Base-by-base conservation (phyloP, 441 rosid species). In the Erysimum pusillum region DNA sequence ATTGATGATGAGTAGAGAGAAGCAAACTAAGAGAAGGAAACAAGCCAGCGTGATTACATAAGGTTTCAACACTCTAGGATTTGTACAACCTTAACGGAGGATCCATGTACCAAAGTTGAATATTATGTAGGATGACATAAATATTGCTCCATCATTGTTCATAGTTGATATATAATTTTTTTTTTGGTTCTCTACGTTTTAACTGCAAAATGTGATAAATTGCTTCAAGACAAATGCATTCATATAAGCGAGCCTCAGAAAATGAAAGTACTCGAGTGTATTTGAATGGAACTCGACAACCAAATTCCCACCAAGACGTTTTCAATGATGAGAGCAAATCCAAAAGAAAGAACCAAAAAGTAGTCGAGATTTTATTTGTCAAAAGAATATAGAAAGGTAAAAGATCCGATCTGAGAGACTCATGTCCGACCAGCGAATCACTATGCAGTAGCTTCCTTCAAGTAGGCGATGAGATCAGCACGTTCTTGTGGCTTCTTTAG, bases 401-500 rank as follows among this genome's bases (percentile, higher is more conserved):
- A 61, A 48, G 9, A 3, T 20, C 38, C n/a, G 2, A 53, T 38
- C 49, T 0, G 52, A n/a, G 51, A 25, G 53, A 68, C 49, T 22
- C 48, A 42, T 22, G 38, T 22, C 38, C 63, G 42, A 69, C 9
- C 52, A 41, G 39, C 3, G 14, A 15, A 7, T 57, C 64, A 69
- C 64, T 46, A 45, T 0, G 88, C 88, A 34, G 91, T 84, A 17
- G 87, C 68, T 76, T 80, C 82, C 80, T 88, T 88, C 78, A 88
- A 77, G 73, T 84, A 86, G 1, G 91, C 88, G 0, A 88, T 88
- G 60, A 86, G 91, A 59, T 88, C 86, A 0, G 85, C 87, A 28
- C 88, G 88, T 0, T 88, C 90, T 70, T 86, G 88, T 4, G 91
- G 88, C 83, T 86, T 88, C 82, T 88, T 88, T 59, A 86, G 58